Percentiles rank a stretch among this genome's conserved stretches.
Evolutionary conservation across 306 rosid species (phyloP).

Genomic region (Arachis stenosperma): DNA sequence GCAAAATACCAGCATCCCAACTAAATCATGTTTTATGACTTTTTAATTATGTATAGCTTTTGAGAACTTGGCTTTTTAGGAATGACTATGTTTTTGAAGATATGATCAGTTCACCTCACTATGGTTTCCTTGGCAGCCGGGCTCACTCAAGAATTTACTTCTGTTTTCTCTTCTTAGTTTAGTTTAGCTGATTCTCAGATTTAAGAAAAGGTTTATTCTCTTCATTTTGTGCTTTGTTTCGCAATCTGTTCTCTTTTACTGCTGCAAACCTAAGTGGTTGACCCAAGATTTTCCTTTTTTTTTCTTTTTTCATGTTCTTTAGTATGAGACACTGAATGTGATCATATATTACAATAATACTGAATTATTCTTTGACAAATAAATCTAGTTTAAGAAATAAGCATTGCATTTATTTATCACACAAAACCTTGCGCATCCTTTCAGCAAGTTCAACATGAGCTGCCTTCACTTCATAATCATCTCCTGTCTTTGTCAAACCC

Average conservation of each 20-base stretch:
- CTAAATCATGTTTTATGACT: background rate
- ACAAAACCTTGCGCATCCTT: slow-evolving; percentile 95
- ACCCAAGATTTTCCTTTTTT: background rate
- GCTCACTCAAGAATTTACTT: too few relatives aligned
- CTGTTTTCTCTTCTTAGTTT: too few relatives aligned
- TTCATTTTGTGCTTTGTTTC: too few relatives aligned
- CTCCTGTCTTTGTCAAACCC: slow-evolving; percentile 98
- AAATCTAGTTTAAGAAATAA: slow-evolving; percentile 17
- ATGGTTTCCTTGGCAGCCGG: too few relatives aligned
- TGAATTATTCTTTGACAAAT: slow-evolving; percentile 13
- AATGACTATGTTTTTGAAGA: too few relatives aligned
- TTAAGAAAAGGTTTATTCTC: too few relatives aligned
- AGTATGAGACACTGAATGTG: slow-evolving; percentile 12
- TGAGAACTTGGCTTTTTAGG: too few relatives aligned
- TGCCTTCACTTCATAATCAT: slow-evolving; percentile 93
- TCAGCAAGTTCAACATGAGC: slow-evolving; percentile 99
- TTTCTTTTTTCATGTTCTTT: background rate
- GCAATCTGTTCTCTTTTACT: too few relatives aligned
- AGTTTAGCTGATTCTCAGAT: too few relatives aligned
- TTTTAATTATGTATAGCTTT: too few relatives aligned
- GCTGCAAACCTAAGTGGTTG: too few relatives aligned
- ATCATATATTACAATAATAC: background rate
- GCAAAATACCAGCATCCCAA: slow-evolving; percentile 2
- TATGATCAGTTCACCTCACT: too few relatives aligned
- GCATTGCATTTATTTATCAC: slow-evolving; percentile 33